Percentiles rank a stretch among this genome's conserved stretches.
These are phyloP conservation scores for Pelargonium citronellum DNA, from an alignment of 441 rosid species.

Conservation along the genomic window DNA sequence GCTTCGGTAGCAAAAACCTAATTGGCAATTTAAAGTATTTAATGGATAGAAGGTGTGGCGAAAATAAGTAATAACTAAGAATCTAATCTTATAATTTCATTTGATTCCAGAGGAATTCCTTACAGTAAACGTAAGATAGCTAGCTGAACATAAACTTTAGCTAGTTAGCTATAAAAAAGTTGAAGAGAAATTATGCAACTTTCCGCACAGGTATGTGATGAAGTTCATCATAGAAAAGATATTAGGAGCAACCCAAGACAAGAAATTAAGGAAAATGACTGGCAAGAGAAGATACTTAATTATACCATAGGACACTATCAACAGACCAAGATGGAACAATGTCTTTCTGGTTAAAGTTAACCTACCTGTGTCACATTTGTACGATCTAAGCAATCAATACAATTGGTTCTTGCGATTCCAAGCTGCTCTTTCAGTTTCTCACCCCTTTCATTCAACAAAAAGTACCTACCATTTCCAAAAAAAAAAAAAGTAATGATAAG, in stretches of 20 bases:
- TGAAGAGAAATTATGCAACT: no score
- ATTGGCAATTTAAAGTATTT: neutral
- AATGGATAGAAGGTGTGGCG: neutral
- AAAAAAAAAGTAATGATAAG: constrained; percentile 9
- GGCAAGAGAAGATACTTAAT: neutral
- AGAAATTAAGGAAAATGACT: neutral
- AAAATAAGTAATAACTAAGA: neutral
- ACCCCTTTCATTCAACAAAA: constrained; percentile 78
- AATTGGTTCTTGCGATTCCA: constrained; percentile 90
- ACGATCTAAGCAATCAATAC: constrained; percentile 98
- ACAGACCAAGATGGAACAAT: neutral
- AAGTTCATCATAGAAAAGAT: neutral
- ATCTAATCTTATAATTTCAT: neutral
- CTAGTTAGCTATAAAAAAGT: no score
- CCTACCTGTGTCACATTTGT: constrained; percentile 95
- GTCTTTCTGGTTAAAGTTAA: constrained; percentile 11
- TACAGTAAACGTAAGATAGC: neutral
- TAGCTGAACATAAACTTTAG: neutral
- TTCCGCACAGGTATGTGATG: neutral
- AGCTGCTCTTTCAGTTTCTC: constrained; percentile 92
- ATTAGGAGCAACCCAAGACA: neutral
- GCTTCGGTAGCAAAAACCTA: neutral
- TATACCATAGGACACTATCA: neutral
- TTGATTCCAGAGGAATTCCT: neutral
- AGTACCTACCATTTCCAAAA: constrained; percentile 47